Evolutionary conservation across 176 grass and related monocot genomes (phyloP).

Genomic region (Ananas comosus): DNA sequence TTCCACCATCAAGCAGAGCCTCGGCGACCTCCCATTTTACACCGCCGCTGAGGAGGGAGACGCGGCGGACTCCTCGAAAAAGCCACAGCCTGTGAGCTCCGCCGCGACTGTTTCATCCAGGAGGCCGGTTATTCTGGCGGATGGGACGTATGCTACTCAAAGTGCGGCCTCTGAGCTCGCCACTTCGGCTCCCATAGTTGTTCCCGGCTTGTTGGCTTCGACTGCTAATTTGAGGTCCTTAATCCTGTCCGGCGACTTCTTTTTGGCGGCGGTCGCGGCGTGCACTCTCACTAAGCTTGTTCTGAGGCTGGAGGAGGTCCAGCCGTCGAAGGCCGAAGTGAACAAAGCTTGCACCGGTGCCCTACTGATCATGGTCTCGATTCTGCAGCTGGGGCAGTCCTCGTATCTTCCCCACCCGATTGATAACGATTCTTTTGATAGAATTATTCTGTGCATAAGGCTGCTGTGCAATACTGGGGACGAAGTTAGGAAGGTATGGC

Average conservation of each 20-base stretch:
- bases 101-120: slow-evolving; percentile 42
- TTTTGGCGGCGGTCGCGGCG: slow-evolving; percentile 32
- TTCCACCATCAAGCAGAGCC: slow-evolving; percentile 53
- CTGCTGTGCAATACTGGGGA: slow-evolving; percentile 55
- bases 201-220: slow-evolving; percentile 29
- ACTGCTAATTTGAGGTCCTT: slow-evolving; percentile 47
- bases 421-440: slow-evolving; percentile 49
- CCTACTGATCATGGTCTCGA: slow-evolving; percentile 46
- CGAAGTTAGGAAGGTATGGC: slow-evolving; percentile 54
- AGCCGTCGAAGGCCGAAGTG: slow-evolving; percentile 39
- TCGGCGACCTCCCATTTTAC: slow-evolving; percentile 57
- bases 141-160: slow-evolving; percentile 66
- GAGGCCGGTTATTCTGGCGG: slow-evolving; percentile 51
- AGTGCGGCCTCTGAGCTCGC: slow-evolving; percentile 48
- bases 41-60: slow-evolving; percentile 53
- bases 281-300: slow-evolving; percentile 55
- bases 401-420: slow-evolving; percentile 48
- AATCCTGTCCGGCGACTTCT: slow-evolving; percentile 66
- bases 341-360: slow-evolving; percentile 44
- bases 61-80: slow-evolving; percentile 31
- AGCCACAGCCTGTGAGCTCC: slow-evolving; percentile 21
- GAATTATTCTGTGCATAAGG: slow-evolving; percentile 54
- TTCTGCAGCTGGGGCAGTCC: slow-evolving; percentile 46
- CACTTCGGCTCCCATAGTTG: slow-evolving; percentile 26
- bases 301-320: slow-evolving; percentile 57